Base-by-base conservation (phyloP, 441 rosid genomes). In the Gossypium gossypioides region DNA sequence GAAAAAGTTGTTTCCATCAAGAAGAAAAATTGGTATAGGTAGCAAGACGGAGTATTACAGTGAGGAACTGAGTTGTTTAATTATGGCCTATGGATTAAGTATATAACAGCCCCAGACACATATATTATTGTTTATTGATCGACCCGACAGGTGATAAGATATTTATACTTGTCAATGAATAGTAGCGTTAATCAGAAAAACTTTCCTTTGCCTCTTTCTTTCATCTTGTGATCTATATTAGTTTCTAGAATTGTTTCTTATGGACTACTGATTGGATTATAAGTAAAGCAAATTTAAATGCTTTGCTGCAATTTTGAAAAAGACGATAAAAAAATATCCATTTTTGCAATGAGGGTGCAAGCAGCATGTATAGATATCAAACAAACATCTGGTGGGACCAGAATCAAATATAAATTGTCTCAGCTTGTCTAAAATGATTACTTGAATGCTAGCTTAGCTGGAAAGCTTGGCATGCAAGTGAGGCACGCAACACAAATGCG, bases 371-470 rank as follows among this genome's bases (percentile, higher is more conserved):
- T 2, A 6, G 2, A 56, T 59, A 37, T 62, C 50, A 64, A 27
- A 19, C 25, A 50, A 16, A 46, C 50, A 52, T 54, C 44, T 25
- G 32, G 24, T 9, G 32, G 57, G 71, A 67, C 61, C 71, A 56
- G 56, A 50, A 63, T 40, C 29, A 63, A 19, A 63, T 63, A 63
- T 63, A 50, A 50, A 50, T 4, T 50, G 68, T 37, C 68, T 50
- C 32, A 9, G 32, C 56, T 15, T 60, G 2, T 27, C 63, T 25
- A 37, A 68, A 52, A 69, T 80, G 79, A 74, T 78, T 68, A 71
- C 27, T 50, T 1, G 76, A 71, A 78, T 68, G 75, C 5, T 25
- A 25, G 48, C 90, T 85, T 86, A 76, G 86, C 85, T 76, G 86
- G 68, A 67, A 86, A 84, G 88, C 75, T 62, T 79, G 72, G 84